A percentile compares a stretch with the other conserved stretches of the same genome.
Conservation (phyloP, 2,329 filamentous ascomycete species). For the Ceratocystis papillata region DNA sequence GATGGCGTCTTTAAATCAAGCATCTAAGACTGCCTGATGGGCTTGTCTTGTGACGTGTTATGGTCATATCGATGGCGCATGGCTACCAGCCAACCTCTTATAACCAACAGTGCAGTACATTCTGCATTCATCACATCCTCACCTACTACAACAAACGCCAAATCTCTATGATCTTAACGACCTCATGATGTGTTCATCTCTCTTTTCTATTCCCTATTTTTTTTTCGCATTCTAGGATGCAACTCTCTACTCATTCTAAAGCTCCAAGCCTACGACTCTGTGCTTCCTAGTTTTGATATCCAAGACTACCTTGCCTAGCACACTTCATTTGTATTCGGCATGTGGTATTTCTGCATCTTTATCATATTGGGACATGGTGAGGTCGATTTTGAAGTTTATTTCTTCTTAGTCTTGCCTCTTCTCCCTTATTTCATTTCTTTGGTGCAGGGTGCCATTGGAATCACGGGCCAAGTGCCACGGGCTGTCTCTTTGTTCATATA, state of each 20-base stretch:
- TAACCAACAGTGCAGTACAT: background rate
- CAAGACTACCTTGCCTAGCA: background rate
- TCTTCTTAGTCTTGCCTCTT: background rate
- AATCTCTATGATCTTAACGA: constrained; percentile 10
- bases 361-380: background rate
- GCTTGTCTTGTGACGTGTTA: background rate
- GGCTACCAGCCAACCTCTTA: background rate
- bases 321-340: constrained; percentile 11
- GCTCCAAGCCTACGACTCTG: constrained; percentile 10
- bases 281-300: background rate
- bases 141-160: background rate
- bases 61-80: background rate
- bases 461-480: background rate
- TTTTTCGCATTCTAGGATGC: constrained; percentile 10
- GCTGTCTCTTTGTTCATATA: background rate
- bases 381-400: background rate
- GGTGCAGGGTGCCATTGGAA: background rate
- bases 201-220: constrained; percentile 13
- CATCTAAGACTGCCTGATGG: background rate
- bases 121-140: background rate
- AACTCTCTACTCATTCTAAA: constrained; percentile 20
- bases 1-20: background rate
- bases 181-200: constrained; percentile 10
- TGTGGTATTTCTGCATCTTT: constrained; percentile 1
- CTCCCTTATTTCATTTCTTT: background rate